Evolutionary conservation across 495 filamentous ascomycete genomes (phyloP), one percentile per base, ranked within the genome.

Genomic region (Penicillium egyptiacum): DNA sequence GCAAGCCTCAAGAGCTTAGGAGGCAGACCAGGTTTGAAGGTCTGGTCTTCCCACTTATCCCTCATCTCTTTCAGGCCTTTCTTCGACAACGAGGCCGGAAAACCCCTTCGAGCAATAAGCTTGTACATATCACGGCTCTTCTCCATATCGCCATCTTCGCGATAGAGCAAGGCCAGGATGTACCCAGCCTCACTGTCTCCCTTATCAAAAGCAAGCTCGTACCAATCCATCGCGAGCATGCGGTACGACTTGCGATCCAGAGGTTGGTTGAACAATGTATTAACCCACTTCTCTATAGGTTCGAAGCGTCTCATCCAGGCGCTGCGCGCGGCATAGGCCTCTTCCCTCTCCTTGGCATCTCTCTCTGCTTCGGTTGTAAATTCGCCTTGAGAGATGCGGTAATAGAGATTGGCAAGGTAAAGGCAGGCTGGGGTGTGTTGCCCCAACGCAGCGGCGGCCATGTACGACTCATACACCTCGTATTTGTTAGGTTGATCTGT

Each of bases 341-440:
- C 19, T 37, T 41, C 31, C 28, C 35, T 33, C 12, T 22, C 17
- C 10, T 26, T 19, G 2, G 30, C 25, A 1, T 19, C 31, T n/a
- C 63, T 52, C 35, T 69, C 56, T 2, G 60, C 73, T 3, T 56
- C 63, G 5, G 62, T 70, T 0, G 66, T 64, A 48, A 64, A 64
- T 19, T 50, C 41, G 1, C 72, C 69, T 10, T 58, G 56, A 17
- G 39, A 69, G 8, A 62, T 75, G 25, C 62, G 64, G 47, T 70
- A 74, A 52, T 79, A 79, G 58, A 65, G 74, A 49, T 75, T 75
- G 3, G 65, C 76, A 14, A 79, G 55, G 49, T 65, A 69, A 7
- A 65, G 40, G 55, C 70, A 72, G 1, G 76, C 75, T 7, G 59
- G 42, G 0, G 6, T 6, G 19, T 70, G 17, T 0, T 71, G 72